Percentiles rank a stretch among this genome's conserved stretches.
These are phyloP conservation scores for Leucoagaricus sp. DNA, from an alignment of 1,284 basidiomycete species.

Conservation along the genomic window DNA sequence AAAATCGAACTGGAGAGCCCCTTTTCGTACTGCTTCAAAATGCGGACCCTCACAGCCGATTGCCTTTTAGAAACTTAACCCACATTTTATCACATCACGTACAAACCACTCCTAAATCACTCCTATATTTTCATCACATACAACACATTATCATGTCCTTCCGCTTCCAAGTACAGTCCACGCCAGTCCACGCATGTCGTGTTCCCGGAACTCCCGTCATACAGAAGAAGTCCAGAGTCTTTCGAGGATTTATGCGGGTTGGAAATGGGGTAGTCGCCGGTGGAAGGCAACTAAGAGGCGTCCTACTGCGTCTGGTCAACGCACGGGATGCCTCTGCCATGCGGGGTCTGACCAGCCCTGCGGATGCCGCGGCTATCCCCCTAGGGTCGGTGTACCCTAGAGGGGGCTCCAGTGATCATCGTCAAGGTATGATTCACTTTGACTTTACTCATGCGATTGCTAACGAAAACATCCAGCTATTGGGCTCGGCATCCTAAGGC, in stretches of 20 bases:
- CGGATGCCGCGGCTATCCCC: not conserved
- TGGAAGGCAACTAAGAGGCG: constrained; percentile 4
- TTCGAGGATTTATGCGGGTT: not conserved
- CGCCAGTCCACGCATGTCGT: not conserved
- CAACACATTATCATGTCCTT: not conserved
- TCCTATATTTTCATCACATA: not conserved
- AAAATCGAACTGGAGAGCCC: not conserved
- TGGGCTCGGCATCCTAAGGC: not conserved
- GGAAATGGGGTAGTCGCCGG: not conserved
- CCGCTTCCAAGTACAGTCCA: not conserved
- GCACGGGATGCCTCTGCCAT: not conserved
- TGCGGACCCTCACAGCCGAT: not conserved
- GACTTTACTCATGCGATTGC: not conserved
- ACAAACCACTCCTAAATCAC: not conserved
- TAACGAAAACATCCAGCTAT: not conserved
- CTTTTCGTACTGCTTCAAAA: not conserved
- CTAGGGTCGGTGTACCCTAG: not conserved
- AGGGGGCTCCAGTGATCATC: not conserved
- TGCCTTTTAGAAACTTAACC: not conserved
- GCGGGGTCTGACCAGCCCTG: not conserved
- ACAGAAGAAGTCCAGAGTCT: not conserved
- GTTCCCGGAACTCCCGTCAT: not conserved
- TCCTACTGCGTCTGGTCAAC: constrained; percentile 3
- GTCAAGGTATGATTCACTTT: not conserved
- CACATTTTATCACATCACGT: not conserved